These are phyloP conservation scores for Stemphylium vesicarium DNA, from an alignment of 2,329 filamentous ascomycete genomes.

Conservation along the genomic window DNA sequence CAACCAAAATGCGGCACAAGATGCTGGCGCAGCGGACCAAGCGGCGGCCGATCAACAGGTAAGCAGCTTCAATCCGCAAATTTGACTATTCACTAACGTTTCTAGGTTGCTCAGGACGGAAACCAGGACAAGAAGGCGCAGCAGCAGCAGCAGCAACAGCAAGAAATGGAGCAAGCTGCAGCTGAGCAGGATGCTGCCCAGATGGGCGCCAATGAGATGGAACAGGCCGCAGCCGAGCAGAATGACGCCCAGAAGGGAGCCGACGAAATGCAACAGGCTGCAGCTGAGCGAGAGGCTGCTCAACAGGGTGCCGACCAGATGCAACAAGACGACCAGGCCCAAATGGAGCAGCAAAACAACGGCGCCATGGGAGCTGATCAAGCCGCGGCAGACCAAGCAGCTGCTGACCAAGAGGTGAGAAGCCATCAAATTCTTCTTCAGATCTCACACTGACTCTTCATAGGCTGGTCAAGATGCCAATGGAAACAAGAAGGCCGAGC, in stretches of 20 bases:
- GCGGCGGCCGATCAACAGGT: slow-evolving; percentile 10
- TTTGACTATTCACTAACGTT: neutral
- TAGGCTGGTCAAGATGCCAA: too few relatives aligned
- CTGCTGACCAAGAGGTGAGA: neutral
- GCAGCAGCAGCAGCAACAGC: neutral
- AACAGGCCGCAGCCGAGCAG: slow-evolving; percentile 4
- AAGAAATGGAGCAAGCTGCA: too few relatives aligned
- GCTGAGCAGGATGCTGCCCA: neutral
- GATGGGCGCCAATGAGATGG: neutral
- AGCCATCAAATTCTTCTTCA: too few relatives aligned
- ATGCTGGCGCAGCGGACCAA: neutral
- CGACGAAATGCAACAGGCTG: neutral
- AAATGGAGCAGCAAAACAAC: neutral
- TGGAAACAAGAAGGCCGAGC: neutral
- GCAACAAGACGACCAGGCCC: neutral
- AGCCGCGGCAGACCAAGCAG: slow-evolving; percentile 4
- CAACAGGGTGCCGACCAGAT: neutral
- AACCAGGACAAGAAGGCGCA: neutral
- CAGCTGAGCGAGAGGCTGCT: neutral
- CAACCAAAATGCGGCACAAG: neutral
- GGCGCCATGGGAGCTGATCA: neutral
- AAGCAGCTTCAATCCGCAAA: neutral
- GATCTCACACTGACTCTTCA: too few relatives aligned
- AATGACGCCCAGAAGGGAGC: neutral
- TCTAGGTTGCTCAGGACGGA: neutral